phyloP scores from a whole-genome alignment of 768 basidiomycete species.

The Amanita pallidorosea region DNA sequence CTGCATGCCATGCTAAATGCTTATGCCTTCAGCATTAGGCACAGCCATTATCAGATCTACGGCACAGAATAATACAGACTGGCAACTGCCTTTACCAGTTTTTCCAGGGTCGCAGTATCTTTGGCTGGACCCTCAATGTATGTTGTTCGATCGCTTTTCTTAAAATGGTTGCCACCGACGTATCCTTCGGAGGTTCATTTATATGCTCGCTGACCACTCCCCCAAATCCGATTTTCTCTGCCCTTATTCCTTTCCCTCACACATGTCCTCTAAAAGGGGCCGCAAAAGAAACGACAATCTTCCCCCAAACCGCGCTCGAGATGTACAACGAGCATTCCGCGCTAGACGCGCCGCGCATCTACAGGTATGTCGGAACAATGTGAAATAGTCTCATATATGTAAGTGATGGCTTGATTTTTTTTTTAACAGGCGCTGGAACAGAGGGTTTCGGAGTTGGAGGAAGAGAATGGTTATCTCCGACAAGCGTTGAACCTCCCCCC shows the following conservation, averaged over 20 bases:
- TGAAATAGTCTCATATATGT: conserved; percentile 28
- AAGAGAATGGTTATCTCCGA: conserved; percentile 69
- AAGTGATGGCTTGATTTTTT: conserved; percentile 9
- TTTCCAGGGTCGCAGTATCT: conserved; percentile 8
- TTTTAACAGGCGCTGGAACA: conserved; percentile 61
- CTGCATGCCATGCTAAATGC: neutral
- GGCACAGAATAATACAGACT: conserved; percentile 3
- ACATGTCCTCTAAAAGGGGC: conserved; percentile 81
- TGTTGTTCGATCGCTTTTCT: conserved; percentile 3
- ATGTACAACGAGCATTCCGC: conserved; percentile 84
- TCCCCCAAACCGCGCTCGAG: conserved; percentile 74
- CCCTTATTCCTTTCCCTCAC: conserved; percentile 15
- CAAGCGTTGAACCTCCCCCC: conserved; percentile 65
- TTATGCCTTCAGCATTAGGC: neutral
- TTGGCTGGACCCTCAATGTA: conserved; percentile 6
- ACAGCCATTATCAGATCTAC: conserved; percentile 3
- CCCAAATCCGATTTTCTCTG: conserved; percentile 15
- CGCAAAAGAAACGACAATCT: conserved; percentile 76
- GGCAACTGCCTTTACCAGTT: conserved; percentile 2
- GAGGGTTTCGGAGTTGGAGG: conserved; percentile 74
- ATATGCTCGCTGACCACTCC: conserved; percentile 17
- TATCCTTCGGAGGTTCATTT: conserved; percentile 18
- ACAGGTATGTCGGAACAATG: conserved; percentile 35
- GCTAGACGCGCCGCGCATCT: conserved; percentile 84
- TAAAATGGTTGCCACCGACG: conserved; percentile 7